A percentile compares a stretch with the other conserved stretches of the same genome.
Evolutionary conservation across 2,329 filamentous ascomycete genomes (phyloP).

Genomic region (Myriosclerotinia curreyana): DNA sequence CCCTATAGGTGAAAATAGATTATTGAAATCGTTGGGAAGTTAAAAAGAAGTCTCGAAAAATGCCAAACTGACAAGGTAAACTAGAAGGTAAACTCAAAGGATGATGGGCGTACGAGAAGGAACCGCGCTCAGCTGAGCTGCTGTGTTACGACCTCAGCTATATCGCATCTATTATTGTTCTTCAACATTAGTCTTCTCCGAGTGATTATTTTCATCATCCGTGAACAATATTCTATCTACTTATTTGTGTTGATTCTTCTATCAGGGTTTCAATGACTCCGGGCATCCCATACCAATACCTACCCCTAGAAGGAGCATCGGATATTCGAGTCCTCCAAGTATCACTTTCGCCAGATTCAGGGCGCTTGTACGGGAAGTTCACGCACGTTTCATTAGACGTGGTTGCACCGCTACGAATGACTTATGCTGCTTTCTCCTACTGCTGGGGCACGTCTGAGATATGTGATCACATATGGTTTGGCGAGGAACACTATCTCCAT

Average conservation of each 20-base stretch:
- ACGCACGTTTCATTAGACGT: neutral
- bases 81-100: too few species aligned
- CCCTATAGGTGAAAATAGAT: too few species aligned
- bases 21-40: too few species aligned
- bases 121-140: neutral
- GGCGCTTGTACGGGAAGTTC: neutral
- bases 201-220: too few species aligned
- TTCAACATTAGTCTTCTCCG: neutral
- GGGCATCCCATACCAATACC: neutral
- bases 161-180: too few species aligned
- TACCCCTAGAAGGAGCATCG: neutral
- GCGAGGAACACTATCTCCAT: neutral
- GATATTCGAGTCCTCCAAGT: neutral
- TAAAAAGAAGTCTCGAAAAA: too few species aligned
- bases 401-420: neutral
- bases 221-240: too few species aligned
- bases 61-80: too few species aligned
- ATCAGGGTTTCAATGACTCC: neutral
- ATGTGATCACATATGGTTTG: neutral
- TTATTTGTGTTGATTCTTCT: neutral
- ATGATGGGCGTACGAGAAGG: neutral
- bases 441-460: neutral
- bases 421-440: neutral
- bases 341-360: neutral
- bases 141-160: neutral